Evolutionary conservation across 2,329 filamentous ascomycete species (phyloP), one percentile per base, ranked within the genome.

Genomic region (Paraconiothyrium brasiliense): DNA sequence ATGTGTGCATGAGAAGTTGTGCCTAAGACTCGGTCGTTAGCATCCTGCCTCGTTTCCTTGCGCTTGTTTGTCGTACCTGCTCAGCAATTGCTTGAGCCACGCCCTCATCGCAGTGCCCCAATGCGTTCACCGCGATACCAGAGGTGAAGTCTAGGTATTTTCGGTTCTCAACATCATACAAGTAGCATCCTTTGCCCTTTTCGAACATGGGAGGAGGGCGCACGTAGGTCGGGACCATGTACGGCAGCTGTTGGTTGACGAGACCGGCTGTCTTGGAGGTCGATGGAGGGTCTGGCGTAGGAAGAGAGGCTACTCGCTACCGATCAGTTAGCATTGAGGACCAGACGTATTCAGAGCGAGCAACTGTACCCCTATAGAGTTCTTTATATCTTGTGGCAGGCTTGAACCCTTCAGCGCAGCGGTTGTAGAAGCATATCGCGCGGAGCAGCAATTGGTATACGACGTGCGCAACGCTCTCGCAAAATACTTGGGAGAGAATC

Each of bases 221-320:
- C 56, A 93, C 89, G 80, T 99, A 99, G 57, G 95, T 99, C 2
- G 93, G 90, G 32, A 99, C 92, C 94, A 99, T 98, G 81, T 89
- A 98, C 3, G 92, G 91, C 35, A 89, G 86, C 72, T 93, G 89
- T 63, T 92, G 87, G 68, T 88, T 85, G 67, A 97, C 87, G 62
- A 97, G 86, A 34, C 89, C 85, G 37, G 89, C 87, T 67, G 92
- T 96, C 70, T 88, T 83, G 0, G 93, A 95, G 78, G 93, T 90
- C 51, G 86, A 72, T 14, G 88, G 74, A 39, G 93, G 92, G 73
- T 96, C 93, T 52, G 91, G 86, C 68, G 90, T 92, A 10, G 90
- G 84, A 13, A 90, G 69, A 34, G 67, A 65, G 5, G 75, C 63
- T 49, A 77, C 75, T 52, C 72, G 72, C 77, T 79, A 46, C 30